These are phyloP conservation scores for Sphaerosporella brunnea DNA, from an alignment of 495 filamentous ascomycete species.

Conservation along the genomic window DNA sequence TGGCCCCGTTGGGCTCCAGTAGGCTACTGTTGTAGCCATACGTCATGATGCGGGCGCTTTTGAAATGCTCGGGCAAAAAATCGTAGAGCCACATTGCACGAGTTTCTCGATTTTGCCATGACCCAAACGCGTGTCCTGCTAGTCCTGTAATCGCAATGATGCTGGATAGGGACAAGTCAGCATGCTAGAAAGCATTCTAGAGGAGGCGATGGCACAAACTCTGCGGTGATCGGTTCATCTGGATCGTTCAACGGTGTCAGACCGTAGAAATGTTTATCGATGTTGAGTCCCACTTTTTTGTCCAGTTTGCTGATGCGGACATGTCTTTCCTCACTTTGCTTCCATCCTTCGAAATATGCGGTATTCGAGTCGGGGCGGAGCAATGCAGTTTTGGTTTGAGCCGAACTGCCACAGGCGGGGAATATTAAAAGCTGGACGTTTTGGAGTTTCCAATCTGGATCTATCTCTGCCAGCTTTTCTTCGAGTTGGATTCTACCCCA, in stretches of 20 bases:
- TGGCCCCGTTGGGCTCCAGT: not conserved
- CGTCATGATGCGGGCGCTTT: slow-evolving; percentile 20
- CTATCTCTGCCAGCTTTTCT: too few relatives aligned
- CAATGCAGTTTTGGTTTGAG: too few relatives aligned
- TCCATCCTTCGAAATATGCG: too few relatives aligned
- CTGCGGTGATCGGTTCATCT: not conserved
- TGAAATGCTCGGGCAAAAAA: slow-evolving; percentile 16
- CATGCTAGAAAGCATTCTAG: not conserved
- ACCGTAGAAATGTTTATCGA: slow-evolving; percentile 11
- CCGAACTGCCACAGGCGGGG: too few relatives aligned
- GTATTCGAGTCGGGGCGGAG: too few relatives aligned
- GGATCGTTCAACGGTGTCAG: slow-evolving; percentile 10
- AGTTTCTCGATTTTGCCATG: not conserved
- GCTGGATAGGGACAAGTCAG: not conserved
- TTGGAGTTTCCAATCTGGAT: too few relatives aligned
- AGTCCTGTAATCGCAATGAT: slow-evolving; percentile 5
- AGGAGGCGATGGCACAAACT: not conserved
- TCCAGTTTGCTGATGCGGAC: too few relatives aligned
- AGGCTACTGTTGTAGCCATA: slow-evolving; percentile 18
- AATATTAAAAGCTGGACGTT: too few relatives aligned
- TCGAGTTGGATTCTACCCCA: too few relatives aligned
- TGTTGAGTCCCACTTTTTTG: not conserved
- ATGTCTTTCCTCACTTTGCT: too few relatives aligned
- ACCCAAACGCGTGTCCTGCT: slow-evolving; percentile 6
- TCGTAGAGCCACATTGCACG: slow-evolving; percentile 19